Evolutionary conservation across 306 rosid genomes (phyloP).

Genomic region (Aeschynomene evenia): DNA sequence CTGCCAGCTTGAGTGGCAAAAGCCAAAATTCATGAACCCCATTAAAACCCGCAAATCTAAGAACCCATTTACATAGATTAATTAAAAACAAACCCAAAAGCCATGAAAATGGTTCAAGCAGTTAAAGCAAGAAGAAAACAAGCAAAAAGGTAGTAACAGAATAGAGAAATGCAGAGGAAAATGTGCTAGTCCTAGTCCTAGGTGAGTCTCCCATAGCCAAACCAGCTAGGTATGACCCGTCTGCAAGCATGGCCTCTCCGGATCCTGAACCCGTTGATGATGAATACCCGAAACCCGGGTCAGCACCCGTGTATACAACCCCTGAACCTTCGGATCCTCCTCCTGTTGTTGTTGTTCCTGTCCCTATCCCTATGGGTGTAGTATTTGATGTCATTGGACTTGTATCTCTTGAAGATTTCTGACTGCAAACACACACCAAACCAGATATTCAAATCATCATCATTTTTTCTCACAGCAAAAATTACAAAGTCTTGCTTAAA

Average conservation of each 20-base stretch:
- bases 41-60: constrained; percentile 26
- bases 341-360: background rate
- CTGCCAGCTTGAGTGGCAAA: constrained; percentile 50
- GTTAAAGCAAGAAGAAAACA: constrained; percentile 34
- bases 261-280: constrained; percentile 26
- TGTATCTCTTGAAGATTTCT: constrained; percentile 62
- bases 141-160: constrained; percentile 19
- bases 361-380: constrained; percentile 30
- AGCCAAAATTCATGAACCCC: constrained; percentile 46
- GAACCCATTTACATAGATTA: constrained; percentile 55
- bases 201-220: constrained; percentile 91
- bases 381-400: constrained; percentile 42
- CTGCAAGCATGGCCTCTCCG: constrained; percentile 46
- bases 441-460: background rate
- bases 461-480: background rate
- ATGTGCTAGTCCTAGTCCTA: constrained; percentile 33
- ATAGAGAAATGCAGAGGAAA: constrained; percentile 17
- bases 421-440: constrained; percentile 45
- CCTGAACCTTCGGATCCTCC: constrained; percentile 24
- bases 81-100: constrained; percentile 28
- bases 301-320: constrained; percentile 30
- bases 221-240: constrained; percentile 93
- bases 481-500: no score
- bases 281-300: constrained; percentile 24
- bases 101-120: constrained; percentile 27